A percentile compares a stretch with the other conserved stretches of the same genome.
These are phyloP conservation scores for Hysterium pulicare DNA, from an alignment of 2,329 filamentous ascomycete genomes.

Conservation along the genomic window DNA sequence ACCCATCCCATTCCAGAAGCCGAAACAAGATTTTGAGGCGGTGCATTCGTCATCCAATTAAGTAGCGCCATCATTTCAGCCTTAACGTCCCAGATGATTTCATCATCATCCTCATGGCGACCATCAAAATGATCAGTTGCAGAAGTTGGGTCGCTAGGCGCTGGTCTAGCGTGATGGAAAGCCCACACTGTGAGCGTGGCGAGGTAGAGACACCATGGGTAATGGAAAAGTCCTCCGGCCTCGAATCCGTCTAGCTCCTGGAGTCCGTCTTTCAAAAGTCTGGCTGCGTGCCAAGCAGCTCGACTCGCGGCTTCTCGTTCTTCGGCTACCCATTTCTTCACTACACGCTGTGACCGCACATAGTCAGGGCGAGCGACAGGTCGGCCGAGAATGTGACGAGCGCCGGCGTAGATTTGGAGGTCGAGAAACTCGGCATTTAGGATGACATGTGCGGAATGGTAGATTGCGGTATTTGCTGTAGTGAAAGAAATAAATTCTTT, in stretches of 20 bases:
- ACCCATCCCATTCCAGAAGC: constrained; percentile 23
- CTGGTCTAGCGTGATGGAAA: constrained; percentile 47
- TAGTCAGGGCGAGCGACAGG: constrained; percentile 52
- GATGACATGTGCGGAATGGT: constrained; percentile 56
- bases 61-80: constrained; percentile 49
- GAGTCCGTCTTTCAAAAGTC: constrained; percentile 50
- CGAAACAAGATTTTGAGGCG: constrained; percentile 34
- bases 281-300: constrained; percentile 54
- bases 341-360: constrained; percentile 47
- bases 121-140: constrained; percentile 5
- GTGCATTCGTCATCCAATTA: constrained; percentile 38
- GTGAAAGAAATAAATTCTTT: constrained; percentile 48
- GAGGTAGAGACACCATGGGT: constrained; percentile 61
- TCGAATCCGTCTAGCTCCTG: constrained; percentile 48
- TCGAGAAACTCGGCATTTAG: constrained; percentile 59
- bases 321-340: constrained; percentile 50
- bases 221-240: constrained; percentile 55
- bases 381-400: constrained; percentile 57
- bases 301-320: constrained; percentile 36
- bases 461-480: constrained; percentile 53
- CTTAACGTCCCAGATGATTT: constrained; percentile 50
- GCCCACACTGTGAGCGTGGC: constrained; percentile 58
- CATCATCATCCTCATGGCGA: constrained; percentile 34
- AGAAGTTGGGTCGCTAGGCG: constrained; percentile 1
- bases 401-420: constrained; percentile 60